Percentiles rank a stretch among this genome's conserved stretches.
These are phyloP conservation scores for Glonium stellatum DNA, from an alignment of 495 filamentous ascomycete species.

Conservation along the genomic window DNA sequence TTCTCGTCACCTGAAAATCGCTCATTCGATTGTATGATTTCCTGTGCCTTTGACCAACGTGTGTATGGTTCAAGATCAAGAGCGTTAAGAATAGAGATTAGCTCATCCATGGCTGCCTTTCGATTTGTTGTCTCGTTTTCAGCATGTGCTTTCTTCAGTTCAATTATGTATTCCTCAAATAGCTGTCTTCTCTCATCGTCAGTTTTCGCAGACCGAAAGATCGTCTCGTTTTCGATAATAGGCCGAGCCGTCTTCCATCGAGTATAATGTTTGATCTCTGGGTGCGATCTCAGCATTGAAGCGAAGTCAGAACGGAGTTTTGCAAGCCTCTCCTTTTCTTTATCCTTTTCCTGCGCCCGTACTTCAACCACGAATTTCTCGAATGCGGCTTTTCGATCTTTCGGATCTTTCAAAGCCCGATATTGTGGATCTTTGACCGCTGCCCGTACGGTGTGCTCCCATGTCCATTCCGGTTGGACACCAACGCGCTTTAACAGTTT, in stretches of 20 bases:
- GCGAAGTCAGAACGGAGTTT: constrained; percentile 92
- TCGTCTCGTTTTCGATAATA: constrained; percentile 91
- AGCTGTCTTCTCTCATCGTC: constrained; percentile 85
- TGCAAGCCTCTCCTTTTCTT: constrained; percentile 86
- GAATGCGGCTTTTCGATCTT: constrained; percentile 84
- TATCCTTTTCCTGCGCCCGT: constrained; percentile 86
- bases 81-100: constrained; percentile 73
- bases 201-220: constrained; percentile 83
- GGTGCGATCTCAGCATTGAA: constrained; percentile 92
- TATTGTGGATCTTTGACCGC: constrained; percentile 94
- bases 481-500: constrained; percentile 80
- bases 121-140: constrained; percentile 65
- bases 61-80: constrained; percentile 88
- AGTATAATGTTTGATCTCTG: constrained; percentile 96
- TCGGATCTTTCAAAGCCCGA: constrained; percentile 86
- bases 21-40: constrained; percentile 68
- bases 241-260: constrained; percentile 94
- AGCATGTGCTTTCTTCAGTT: constrained; percentile 69
- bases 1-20: constrained; percentile 78
- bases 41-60: constrained; percentile 86
- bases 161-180: constrained; percentile 87
- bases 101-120: constrained; percentile 79
- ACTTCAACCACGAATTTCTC: constrained; percentile 93
- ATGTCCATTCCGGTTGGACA: constrained; percentile 85
- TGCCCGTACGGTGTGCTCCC: constrained; percentile 81